A percentile compares a stretch with the other conserved stretches of the same genome.
These are phyloP conservation scores for Neurospora sp. DNA, from an alignment of 495 filamentous ascomycete species.

Conservation along the genomic window DNA sequence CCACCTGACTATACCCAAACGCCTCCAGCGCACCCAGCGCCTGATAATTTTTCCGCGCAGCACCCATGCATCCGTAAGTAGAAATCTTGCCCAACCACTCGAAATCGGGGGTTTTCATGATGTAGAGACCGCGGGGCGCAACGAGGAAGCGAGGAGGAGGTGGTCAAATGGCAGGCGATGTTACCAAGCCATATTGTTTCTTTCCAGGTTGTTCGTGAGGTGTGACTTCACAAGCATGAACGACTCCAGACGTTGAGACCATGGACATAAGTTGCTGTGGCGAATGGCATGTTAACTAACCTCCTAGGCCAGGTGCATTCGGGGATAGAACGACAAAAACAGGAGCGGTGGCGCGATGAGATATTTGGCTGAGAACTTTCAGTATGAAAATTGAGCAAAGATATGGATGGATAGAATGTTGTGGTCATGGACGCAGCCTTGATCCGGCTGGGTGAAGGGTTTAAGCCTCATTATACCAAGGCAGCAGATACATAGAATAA, in stretches of 20 bases:
- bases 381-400: neutral
- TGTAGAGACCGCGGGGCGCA: conserved; percentile 34
- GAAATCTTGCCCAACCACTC: conserved; percentile 43
- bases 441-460: neutral
- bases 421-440: neutral
- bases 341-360: accelerated
- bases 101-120: conserved; percentile 42
- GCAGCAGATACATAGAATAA: neutral
- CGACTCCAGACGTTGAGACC: neutral
- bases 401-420: neutral
- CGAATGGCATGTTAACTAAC: neutral
- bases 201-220: neutral
- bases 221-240: neutral
- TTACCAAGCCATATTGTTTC: neutral
- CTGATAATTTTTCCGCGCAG: conserved; percentile 39
- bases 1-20: conserved; percentile 43
- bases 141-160: conserved; percentile 40
- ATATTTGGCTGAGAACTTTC: neutral
- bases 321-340: accelerated
- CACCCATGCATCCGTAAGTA: conserved; percentile 46
- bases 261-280: neutral
- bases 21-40: conserved; percentile 35
- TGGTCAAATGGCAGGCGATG: conserved; percentile 36
- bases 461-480: neutral
- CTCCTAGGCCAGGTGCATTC: neutral